Base-by-base conservation (phyloP, 177 flowering plant genomes). In the Vitis hybrid region DNA sequence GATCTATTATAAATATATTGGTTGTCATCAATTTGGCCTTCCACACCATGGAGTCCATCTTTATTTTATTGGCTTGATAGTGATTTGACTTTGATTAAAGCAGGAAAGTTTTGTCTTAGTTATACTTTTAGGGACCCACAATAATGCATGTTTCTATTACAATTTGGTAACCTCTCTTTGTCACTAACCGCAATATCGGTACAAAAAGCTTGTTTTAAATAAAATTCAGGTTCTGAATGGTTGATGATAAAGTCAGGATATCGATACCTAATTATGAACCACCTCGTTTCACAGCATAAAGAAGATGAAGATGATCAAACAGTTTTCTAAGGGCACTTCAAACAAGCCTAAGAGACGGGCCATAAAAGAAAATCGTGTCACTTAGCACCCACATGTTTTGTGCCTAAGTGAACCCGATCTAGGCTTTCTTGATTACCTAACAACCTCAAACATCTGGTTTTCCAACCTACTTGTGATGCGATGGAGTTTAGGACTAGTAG, bases 11-110 rank as follows among this genome's bases (percentile, higher is more conserved):
- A 54, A 24, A 18, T 18, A 51, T 38, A 38, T 8, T 38, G 47
- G 54, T 57, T 18, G 57, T 14, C 11, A 55, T 64, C 71, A 66
- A 66, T 66, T 64, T 70, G 56, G 49, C 76, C 67, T 70, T 68
- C 73, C 79, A 62, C 67, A 22, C 24, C 22, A 57, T 57, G 19
- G 44, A 55, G 60, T 31, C 67, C 9, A 62, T 73, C 51, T 68
- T 62, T 65, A 57, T 13, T 73, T 59, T 50, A 60, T 65, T 49
- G 51, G 13, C 12, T 64, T 78, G 76, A 78, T 67, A 10, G 67
- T 74, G 75, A 76, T 64, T 68, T 77, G 68, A 72, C 66, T 63
- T 65, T 67, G 65, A 71, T 73, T 67, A 70, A 67, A 51, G 50
- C 53, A 38, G 55, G 52, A 55, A 56, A 22, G 14, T 60, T 38